Evolutionary conservation across 495 filamentous ascomycete species (phyloP), one percentile per base, ranked within the genome.

Genomic region (Penicillium fimorum): DNA sequence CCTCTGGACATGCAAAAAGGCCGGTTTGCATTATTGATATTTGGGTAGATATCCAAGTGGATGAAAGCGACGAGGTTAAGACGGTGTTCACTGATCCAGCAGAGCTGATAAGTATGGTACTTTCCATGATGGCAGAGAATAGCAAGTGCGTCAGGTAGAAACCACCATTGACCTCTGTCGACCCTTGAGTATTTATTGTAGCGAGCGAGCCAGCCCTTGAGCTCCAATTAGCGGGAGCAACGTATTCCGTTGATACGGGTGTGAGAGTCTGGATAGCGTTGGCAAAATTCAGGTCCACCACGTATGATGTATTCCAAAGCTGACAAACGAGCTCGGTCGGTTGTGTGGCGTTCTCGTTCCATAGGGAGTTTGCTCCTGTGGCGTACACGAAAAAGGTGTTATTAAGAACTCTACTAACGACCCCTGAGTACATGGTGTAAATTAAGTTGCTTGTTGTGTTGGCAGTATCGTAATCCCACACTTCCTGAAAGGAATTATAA

Each of bases 271-370:
- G 33, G 13, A 37, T 27, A 30, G 15, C 20, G 13, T 50, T 20
- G 30, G 32, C 40, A 17, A 50, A 50, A 11, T 27, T 33, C 33
- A 40, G 15, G 15, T 25, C 33, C 17, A 50, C 15, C 48, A 50
- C 48, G 33, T 50, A 50, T 33, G 48, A 50, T 20, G 48, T 50
- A 30, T 50, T 50, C 48, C 48, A 50, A 29, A 50, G 48, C 48
- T 37, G 15, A 30, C 48, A 50, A 7, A 50, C 48, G 24, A 50
- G 48, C 22, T 38, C 48, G 33, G 48, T 59, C 25, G 20, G 11
- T 3, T 42, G 50, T 17, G 17, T 18, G 20, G 7, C 5, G 25
- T 38, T 12, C 30, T 18, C 29, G 12, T 40, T 25, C 25, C 33
- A 35, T 1, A 35, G 13, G 13, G 10, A 10, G 54, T 49, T 38